Percentiles rank a stretch among this genome's conserved stretches.
phyloP scores from a whole-genome alignment of 2,329 filamentous ascomycete genomes.

The Hyphodiscus sp. region DNA sequence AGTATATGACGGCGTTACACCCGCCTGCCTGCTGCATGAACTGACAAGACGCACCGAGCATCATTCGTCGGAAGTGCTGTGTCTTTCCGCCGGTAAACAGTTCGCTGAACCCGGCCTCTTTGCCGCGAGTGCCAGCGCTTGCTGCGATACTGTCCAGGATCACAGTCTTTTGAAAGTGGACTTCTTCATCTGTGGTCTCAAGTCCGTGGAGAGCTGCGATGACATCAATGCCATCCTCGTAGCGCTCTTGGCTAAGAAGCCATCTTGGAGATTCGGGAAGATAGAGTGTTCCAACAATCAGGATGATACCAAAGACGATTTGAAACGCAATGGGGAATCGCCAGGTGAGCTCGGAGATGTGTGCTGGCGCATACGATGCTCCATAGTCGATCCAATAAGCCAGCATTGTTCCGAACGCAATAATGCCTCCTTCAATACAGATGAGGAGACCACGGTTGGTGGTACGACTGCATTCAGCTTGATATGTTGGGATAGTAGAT shows the following conservation, averaged over 20 bases:
- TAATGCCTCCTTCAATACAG: conserved; percentile 50
- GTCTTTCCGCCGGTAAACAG: conserved; percentile 47
- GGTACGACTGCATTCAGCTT: conserved; percentile 46
- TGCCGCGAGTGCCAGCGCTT: conserved; percentile 26
- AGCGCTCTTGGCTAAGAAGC: conserved; percentile 92
- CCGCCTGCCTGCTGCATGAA: conserved; percentile 46
- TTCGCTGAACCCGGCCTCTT: conserved; percentile 31
- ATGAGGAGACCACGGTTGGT: conserved; percentile 42
- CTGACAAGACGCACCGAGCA: conserved; percentile 44
- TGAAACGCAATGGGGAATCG: conserved; percentile 85
- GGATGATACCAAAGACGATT: conserved; percentile 80
- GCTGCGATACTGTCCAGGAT: conserved; percentile 34
- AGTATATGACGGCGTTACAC: conserved; percentile 41
- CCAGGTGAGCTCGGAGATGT: conserved; percentile 67
- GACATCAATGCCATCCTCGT: conserved; percentile 94
- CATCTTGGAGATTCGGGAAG: conserved; percentile 97
- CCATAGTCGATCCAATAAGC: conserved; percentile 99
- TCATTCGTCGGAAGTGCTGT: conserved; percentile 47
- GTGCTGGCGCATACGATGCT: conserved; percentile 73
- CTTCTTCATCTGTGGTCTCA: conserved; percentile 38
- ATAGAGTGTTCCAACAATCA: conserved; percentile 76
- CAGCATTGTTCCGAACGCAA: conserved; percentile 61
- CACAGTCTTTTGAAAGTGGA: conserved; percentile 28
- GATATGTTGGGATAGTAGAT: conserved; percentile 51
- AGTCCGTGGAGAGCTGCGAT: conserved; percentile 88